Evolutionary conservation across 176 grass and related monocot species (phyloP), one percentile per base, ranked within the genome.

Genomic region (Puccinellia tenuiflora): DNA sequence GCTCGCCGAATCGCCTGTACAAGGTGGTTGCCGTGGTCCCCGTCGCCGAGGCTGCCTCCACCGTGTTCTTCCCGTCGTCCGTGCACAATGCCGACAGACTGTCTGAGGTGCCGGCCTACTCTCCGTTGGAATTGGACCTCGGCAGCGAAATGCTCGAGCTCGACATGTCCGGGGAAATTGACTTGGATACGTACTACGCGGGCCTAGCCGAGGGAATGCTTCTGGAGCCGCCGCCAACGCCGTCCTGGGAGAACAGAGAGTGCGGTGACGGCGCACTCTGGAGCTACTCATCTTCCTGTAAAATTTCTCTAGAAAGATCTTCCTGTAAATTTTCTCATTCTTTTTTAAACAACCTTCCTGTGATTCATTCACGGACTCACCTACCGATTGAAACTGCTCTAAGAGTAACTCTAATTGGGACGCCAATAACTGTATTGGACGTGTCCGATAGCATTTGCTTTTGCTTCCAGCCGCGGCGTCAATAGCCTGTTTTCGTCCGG

Each of bases 191-290:
- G 59, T 89, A 92, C 67, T 89, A 89, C 28, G 68, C 83, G 4
- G 83, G 48, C 83, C 54, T 89, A 35, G 91, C 91, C 8, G 60
- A 92, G 70, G 87, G 68, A 21, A 25, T 92, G 22, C 83, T 92
- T 51, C 28, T 92, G 66, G 78, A 85, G 24, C 85, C 85, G 34
- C 90, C 90, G 29, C 90, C 77, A 0, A 39, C 57, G 42, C 78
- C 78, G 54, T 54, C 25, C 40, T 84, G 51, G 81, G 86, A 78
- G 7, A 66, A 61, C 38, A 74, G 80, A 3, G 80, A 71, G 51
- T 56, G 40, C 75, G 37, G 73, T 33, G 73, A 83, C 80, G 75
- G 86, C 20, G 86, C 50, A 9, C 74, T 84, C 46, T 83, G 86
- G 81, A 84, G 86, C 65, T 84, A 88, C 76, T 9, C 6, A n/a